Evolutionary conservation across 345 rosid species (phyloP), one percentile per base, ranked within the genome.

Genomic region (Conringia planisiliqua): DNA sequence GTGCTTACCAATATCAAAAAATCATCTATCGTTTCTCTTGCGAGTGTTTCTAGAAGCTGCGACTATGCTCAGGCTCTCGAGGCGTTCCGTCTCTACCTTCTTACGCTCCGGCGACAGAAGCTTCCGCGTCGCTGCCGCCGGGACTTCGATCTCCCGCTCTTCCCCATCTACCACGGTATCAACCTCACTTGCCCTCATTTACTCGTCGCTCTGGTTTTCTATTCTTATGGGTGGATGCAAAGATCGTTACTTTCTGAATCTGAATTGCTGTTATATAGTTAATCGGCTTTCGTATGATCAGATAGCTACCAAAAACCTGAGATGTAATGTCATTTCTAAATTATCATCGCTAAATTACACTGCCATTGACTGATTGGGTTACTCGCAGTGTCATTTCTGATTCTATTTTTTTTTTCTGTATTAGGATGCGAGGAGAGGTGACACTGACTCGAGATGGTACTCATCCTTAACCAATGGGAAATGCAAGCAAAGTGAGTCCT

Each of bases 41-140:
- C 62, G 8, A 39, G 69, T 3, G 33, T 24, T 16, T 22, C 29
- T 30, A 29, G 14, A 59, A 46, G 44, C 51, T 1, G 56, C 76
- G 62, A 84, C 40, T 65, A 94, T 94, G 97, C 84, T 90, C 69
- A 83, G 82, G 55, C 84, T 94, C 62, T 81, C 90, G 0, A 81
- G 83, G 80, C 96, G 93, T 63, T 85, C 97, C 4, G 83, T 87
- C 57, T 87, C 93, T 35, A 55, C 88, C 33, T 11, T 86, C 69
- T 72, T 91, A 16, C 83, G 89, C 72, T 42, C 73, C 64, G 78
- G 83, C 10, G 74, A 85, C 74, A 39, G 83, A 8, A 71, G 78
- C 63, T 47, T 48, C 85, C 82, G 81, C 17, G 62, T 22, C 73
- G 72, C 77, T 29, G 63, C 82, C 18, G 62, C 82, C 29, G 84